Evolutionary conservation across 1,284 basidiomycete genomes (phyloP).

Genomic region (Rhodotorula glutinis): DNA sequence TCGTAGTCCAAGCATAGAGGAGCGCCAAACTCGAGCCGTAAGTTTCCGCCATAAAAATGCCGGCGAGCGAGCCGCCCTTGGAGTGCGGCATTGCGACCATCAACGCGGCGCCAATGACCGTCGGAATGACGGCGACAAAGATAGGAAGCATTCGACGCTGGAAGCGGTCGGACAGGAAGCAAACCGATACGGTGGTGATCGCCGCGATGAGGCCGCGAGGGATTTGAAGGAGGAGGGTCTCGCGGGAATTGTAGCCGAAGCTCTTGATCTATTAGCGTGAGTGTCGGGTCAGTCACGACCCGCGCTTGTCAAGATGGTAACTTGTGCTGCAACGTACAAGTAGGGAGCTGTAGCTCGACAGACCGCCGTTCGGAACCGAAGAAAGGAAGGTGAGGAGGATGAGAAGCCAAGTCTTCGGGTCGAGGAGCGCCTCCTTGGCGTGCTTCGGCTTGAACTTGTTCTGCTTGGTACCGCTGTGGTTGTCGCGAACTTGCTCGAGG

Average conservation of each 20-base stretch:
- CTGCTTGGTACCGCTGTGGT: conserved; percentile 63
- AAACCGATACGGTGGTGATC: conserved; percentile 53
- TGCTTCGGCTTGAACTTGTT: conserved; percentile 61
- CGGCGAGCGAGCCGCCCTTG: conserved; percentile 61
- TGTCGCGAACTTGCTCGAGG: conserved; percentile 63
- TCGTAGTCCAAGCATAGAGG: conserved; percentile 52
- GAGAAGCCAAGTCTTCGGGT: conserved; percentile 62
- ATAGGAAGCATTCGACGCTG: conserved; percentile 60
- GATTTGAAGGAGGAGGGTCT: conserved; percentile 62
- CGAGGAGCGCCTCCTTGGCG: conserved; percentile 58
- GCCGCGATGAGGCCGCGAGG: conserved; percentile 58
- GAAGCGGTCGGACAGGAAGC: conserved; percentile 62
- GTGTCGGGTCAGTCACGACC: no score
- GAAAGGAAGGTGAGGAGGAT: conserved; percentile 59
- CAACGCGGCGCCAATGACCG: conserved; percentile 60
- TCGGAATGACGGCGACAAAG: conserved; percentile 60
- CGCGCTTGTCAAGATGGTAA: no score
- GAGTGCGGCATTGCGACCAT: conserved; percentile 55
- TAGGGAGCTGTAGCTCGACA: conserved; percentile 47
- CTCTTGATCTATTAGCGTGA: conserved; percentile 32
- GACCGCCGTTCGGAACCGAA: conserved; percentile 56
- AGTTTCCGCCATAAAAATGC: conserved; percentile 52
- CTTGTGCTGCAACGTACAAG: neutral
- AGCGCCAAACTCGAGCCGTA: neutral
- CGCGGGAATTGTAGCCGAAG: conserved; percentile 65